A percentile compares a stretch with the other conserved stretches of the same genome.
phyloP scores from a whole-genome alignment of 768 basidiomycete species.

The Suillus brevipes region DNA sequence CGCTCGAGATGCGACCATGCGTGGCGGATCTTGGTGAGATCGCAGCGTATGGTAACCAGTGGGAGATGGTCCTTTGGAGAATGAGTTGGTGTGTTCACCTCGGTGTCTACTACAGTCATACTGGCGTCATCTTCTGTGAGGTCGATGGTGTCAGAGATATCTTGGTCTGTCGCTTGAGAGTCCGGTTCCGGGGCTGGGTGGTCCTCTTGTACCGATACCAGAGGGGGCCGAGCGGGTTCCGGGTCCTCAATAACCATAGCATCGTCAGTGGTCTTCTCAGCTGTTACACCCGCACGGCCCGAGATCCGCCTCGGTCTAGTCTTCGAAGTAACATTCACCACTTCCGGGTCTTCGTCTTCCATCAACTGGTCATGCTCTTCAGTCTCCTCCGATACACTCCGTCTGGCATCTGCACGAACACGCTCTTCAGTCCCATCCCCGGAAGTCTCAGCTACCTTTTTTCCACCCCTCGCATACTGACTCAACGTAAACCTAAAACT shows the following conservation, averaged over 20 bases:
- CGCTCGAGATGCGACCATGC: not conserved
- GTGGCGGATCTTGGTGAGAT: not conserved
- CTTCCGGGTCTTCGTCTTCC: constrained; percentile 16
- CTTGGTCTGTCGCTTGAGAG: not conserved
- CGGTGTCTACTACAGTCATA: constrained; percentile 28
- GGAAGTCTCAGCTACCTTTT: constrained; percentile 27
- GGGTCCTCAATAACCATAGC: constrained; percentile 28
- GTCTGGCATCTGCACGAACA: constrained; percentile 10
- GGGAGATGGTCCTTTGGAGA: not conserved
- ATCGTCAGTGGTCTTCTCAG: constrained; percentile 26
- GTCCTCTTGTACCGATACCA: not conserved
- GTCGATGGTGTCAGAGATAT: not conserved
- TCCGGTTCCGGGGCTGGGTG: not conserved
- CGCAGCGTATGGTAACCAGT: not conserved
- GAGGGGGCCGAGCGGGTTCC: constrained; percentile 17
- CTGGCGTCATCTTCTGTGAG: constrained; percentile 18
- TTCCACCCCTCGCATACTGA: constrained; percentile 55
- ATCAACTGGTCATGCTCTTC: constrained; percentile 23
- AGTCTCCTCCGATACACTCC: constrained; percentile 14
- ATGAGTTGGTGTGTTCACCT: constrained; percentile 3
- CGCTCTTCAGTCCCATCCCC: constrained; percentile 24
- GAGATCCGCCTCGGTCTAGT: constrained; percentile 17
- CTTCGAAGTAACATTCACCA: constrained; percentile 12
- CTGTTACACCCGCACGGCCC: constrained; percentile 16
- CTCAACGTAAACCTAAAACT: constrained; percentile 49